Base-by-base conservation (phyloP, 345 rosid species). In the Syzygium oleosum region DNA sequence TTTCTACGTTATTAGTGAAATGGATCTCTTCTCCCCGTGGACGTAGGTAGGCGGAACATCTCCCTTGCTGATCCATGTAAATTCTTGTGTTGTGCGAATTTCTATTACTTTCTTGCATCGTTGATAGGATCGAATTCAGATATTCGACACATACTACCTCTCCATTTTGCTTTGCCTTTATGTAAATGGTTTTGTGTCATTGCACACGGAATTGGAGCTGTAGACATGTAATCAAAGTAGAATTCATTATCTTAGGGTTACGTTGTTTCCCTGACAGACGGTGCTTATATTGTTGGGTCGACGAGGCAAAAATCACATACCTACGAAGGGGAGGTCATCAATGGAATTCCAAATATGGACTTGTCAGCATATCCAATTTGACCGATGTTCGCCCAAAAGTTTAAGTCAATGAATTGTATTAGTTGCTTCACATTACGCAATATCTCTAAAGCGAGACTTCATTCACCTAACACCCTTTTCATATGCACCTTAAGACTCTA, bases 321-420 rank as follows among this genome's bases (percentile, higher is more conserved):
- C 12, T 68, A 8, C 12, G 1, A 31, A 4, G 23, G 21, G 3
- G 19, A 68, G 46, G 34, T 17, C 46, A 68, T 17, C 0, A 17
- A 1, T 3, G 5, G 8, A 34, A 19, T 31, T 2, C 1, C 7
- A 68, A 34, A 6, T 68, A 0, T 2, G 13, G 19, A 7, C 13
- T 4, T 1, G 0, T 38, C 2, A 19, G 12, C 2, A 73, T 19
- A 38, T 73, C 13, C 0, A 22, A 9, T 34, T 38, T 43, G 4
- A 38, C 13, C 13, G 0, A 12, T 3, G 4, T 73, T 73, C 1
- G 2, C 25, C 21, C 22, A 38, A 73, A 34, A 73, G 4, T 73
- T 73, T 73, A 17, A 68, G 6, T 1, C 41, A 2, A 68, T 41
- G 22, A 2, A 5, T 34, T 68, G 22, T 2, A 17, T 34, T 19